Percentiles rank a stretch among this genome's conserved stretches.
These are phyloP conservation scores for Plasmopara muralis DNA, from an alignment of 352 stramenopile species.

Conservation along the genomic window DNA sequence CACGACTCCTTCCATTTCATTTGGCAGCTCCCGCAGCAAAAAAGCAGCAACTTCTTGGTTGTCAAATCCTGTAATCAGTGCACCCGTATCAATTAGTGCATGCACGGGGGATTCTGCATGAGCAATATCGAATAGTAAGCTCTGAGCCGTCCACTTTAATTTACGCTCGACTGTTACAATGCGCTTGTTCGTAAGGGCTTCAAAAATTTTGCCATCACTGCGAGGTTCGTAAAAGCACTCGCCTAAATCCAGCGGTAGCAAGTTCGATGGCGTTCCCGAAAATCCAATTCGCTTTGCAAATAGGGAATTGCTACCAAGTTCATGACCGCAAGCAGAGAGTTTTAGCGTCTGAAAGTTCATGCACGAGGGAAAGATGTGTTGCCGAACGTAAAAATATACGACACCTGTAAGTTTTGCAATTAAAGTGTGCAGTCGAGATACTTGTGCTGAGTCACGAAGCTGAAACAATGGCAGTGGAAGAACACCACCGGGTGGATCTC, in stretches of 20 bases:
- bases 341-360: constrained; percentile 99
- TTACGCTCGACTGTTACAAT: constrained; percentile 87
- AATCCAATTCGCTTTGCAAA: constrained; percentile 98
- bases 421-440: constrained; percentile 91
- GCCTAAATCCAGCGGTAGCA: constrained; percentile 98
- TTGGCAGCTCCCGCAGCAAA: constrained; percentile 67
- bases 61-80: constrained; percentile 86
- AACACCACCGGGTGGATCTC: constrained; percentile 42
- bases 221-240: constrained; percentile 98
- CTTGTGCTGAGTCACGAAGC: constrained; percentile 94
- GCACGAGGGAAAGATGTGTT: constrained; percentile 98
- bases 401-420: constrained; percentile 91
- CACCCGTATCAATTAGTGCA: constrained; percentile 88
- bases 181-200: constrained; percentile 91
- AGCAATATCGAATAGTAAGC: constrained; percentile 75
- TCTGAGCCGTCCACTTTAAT: constrained; percentile 71
- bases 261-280: constrained; percentile 97
- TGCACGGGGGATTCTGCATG: constrained; percentile 67
- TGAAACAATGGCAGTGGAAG: constrained; percentile 96
- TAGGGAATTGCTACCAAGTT: constrained; percentile 97
- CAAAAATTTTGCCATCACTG: constrained; percentile 97
- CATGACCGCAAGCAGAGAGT: constrained; percentile 97
- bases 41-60: constrained; percentile 86
- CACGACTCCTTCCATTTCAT: constrained; percentile 86
- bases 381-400: constrained; percentile 97